These are phyloP conservation scores for Magnolia officinalis DNA, from an alignment of 164 flowering plant species.

Conservation along the genomic window DNA sequence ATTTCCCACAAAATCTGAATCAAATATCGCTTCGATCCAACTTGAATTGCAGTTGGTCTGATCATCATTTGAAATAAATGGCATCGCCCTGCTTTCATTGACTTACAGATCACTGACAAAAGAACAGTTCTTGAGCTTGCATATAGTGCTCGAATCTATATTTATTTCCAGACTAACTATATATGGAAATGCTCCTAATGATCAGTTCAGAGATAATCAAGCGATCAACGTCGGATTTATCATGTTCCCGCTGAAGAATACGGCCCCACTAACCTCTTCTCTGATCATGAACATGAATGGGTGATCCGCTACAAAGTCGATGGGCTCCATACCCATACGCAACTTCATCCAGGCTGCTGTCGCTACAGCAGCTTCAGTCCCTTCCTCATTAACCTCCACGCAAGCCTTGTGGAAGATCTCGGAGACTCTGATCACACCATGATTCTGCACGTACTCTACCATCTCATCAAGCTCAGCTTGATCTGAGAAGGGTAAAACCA, in stretches of 20 bases:
- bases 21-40: background rate
- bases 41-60: too few relatives aligned
- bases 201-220: too few relatives aligned
- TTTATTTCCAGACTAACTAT: too few relatives aligned
- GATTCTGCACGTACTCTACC: background rate
- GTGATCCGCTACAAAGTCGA: constrained; percentile 11
- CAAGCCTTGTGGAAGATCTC: constrained; percentile 1
- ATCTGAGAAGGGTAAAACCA: background rate
- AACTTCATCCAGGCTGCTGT: background rate
- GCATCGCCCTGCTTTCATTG: background rate
- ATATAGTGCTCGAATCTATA: too few relatives aligned
- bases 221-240: constrained; percentile 4
- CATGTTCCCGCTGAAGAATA: constrained; percentile 9
- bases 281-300: constrained; percentile 14
- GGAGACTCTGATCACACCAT: background rate
- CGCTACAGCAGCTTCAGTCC: constrained; percentile 18
- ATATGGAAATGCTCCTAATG: too few relatives aligned
- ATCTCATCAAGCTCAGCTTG: background rate
- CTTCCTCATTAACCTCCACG: constrained; percentile 9
- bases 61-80: background rate
- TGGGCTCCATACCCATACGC: background rate
- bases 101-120: background rate
- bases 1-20: too few relatives aligned
- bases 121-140: background rate
- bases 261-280: constrained; percentile 6